Evolutionary conservation across 176 grass and related monocot species (phyloP).

Genomic region (sorghum (Sorghum bicolor)): DNA sequence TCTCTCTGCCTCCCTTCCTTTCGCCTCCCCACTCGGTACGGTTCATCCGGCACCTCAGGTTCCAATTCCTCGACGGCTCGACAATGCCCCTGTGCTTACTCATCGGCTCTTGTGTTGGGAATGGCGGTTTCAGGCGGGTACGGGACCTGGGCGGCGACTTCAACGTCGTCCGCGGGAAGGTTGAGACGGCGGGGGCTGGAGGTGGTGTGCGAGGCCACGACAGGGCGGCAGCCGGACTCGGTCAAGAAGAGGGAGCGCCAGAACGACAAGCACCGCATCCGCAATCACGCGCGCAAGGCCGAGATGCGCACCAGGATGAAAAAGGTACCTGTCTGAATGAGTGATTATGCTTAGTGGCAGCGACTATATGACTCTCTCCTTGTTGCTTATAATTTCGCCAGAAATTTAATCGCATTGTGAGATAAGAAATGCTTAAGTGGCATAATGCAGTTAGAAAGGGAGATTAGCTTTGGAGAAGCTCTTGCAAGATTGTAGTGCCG

Average conservation of each 20-base stretch:
- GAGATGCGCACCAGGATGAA: slow-evolving; percentile 81
- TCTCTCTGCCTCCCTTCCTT: slow-evolving; percentile 7
- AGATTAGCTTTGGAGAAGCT: background rate
- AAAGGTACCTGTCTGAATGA: slow-evolving; percentile 29
- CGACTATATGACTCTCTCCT: background rate
- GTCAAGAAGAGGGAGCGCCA: slow-evolving; percentile 71
- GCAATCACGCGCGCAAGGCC: slow-evolving; percentile 69
- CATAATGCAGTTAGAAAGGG: background rate
- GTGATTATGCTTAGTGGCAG: background rate
- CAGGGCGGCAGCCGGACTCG: slow-evolving; percentile 45
- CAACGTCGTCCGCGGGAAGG: slow-evolving; percentile 5
- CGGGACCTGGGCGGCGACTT: background rate
- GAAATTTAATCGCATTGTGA: background rate
- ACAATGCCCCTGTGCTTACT: background rate
- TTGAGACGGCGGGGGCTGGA: slow-evolving; percentile 33
- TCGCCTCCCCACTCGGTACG: slow-evolving; percentile 42
- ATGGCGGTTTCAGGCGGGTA: slow-evolving; percentile 12
- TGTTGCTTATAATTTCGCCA: background rate
- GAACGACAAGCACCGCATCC: slow-evolving; percentile 53
- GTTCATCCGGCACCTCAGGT: background rate
- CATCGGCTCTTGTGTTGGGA: background rate
- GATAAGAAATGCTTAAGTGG: background rate
- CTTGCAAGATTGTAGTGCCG: background rate
- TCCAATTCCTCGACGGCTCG: background rate
- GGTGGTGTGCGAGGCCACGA: slow-evolving; percentile 63